Conservation (phyloP, 352 stramenopile genomes). For the Pilasporangium apinafurcum region DNA sequence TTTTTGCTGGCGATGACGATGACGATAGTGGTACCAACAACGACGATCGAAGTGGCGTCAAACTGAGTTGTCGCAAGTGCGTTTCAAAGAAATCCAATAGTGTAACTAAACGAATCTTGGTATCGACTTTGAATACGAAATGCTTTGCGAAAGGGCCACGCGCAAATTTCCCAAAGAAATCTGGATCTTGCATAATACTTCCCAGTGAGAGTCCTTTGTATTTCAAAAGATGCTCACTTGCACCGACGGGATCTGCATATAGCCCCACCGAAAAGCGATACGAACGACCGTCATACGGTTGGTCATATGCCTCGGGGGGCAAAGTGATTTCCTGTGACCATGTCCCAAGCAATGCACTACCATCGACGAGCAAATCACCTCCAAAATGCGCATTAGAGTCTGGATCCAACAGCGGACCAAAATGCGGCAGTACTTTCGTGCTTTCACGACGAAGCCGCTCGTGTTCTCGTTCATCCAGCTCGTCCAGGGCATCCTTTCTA, state of each 20-base stretch:
- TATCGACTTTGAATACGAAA: conserved; percentile 58
- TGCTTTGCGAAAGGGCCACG: conserved; percentile 59
- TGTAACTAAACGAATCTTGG: conserved; percentile 28
- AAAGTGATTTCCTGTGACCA: conserved; percentile 59
- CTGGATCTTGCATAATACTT: conserved; percentile 67
- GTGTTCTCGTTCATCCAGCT: conserved; percentile 58
- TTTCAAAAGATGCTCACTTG: conserved; percentile 63
- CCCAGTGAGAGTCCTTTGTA: conserved; percentile 78
- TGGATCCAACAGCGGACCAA: conserved; percentile 60
- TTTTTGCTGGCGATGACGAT: conserved; percentile 8
- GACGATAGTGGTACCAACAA: no score
- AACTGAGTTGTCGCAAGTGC: conserved; percentile 22
- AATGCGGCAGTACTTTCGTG: conserved; percentile 47
- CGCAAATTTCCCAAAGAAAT: conserved; percentile 70
- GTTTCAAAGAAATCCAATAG: conserved; percentile 55
- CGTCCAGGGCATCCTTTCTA: conserved; percentile 52
- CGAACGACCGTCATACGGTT: conserved; percentile 20
- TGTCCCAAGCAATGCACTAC: conserved; percentile 54
- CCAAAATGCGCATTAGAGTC: conserved; percentile 57
- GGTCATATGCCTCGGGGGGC: conserved; percentile 20
- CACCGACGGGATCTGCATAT: conserved; percentile 56
- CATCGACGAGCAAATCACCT: conserved; percentile 47
- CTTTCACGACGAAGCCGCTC: conserved; percentile 59
- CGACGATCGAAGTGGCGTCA: no score
- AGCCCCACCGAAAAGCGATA: conserved; percentile 54